A percentile compares a stretch with the other conserved stretches of the same genome.
Evolutionary conservation across 306 rosid species (phyloP).

Genomic region (Senna tora): DNA sequence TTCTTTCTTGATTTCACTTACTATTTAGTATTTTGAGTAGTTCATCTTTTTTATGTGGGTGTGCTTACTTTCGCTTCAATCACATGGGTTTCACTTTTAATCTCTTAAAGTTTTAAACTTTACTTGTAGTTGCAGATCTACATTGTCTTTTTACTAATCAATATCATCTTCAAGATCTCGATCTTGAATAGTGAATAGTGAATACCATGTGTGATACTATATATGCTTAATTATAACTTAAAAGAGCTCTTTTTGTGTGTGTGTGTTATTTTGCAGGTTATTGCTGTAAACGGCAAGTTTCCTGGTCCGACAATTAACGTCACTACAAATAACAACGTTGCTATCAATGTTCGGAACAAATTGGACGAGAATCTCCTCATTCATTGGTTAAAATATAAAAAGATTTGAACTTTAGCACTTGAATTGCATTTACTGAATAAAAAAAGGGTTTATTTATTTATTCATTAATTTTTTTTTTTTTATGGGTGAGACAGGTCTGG

Average conservation of each 20-base stretch:
- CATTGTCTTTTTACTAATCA: no score
- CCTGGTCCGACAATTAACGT: constrained; percentile 89
- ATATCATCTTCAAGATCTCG: no score
- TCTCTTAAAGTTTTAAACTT: constrained; percentile 31
- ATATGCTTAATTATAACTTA: no score
- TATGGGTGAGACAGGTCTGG: constrained; percentile 72
- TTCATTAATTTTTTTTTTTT: not conserved
- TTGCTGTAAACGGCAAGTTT: constrained; percentile 78
- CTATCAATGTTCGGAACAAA: constrained; percentile 83
- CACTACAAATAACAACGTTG: constrained; percentile 89
- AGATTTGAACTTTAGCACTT: constrained; percentile 16
- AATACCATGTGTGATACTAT: no score
- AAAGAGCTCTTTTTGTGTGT: constrained; percentile 21
- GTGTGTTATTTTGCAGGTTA: constrained; percentile 66
- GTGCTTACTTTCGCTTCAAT: not conserved
- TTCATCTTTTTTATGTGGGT: not conserved
- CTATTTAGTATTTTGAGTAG: not conserved
- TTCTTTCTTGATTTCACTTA: not conserved
- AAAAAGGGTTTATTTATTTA: not conserved
- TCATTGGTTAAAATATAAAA: constrained; percentile 66
- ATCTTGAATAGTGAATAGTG: no score
- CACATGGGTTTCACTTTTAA: not conserved
- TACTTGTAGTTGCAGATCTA: constrained; percentile 48
- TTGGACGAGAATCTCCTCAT: constrained; percentile 85
- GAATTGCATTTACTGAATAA: constrained; percentile 26